Percentiles rank a stretch among this genome's conserved stretches.
Evolutionary conservation across 2,329 filamentous ascomycete species (phyloP).

Genomic region (Zymoseptoria tritici): DNA sequence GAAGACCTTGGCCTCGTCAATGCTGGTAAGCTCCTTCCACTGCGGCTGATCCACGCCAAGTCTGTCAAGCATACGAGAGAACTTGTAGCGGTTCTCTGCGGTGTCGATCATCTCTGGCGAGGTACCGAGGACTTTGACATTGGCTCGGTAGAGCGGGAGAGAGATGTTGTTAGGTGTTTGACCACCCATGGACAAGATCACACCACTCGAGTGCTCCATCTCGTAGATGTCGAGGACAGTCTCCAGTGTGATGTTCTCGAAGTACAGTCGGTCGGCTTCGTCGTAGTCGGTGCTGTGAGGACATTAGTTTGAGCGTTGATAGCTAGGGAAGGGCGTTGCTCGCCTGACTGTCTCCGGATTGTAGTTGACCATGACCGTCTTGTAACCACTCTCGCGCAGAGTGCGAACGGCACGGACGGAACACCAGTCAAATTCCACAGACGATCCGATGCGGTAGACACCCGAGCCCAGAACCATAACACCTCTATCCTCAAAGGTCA

Average conservation of each 20-base stretch:
- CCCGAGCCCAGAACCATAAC: slow-evolving; percentile 95
- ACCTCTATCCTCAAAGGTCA: slow-evolving; percentile 79
- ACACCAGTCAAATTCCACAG: slow-evolving; percentile 99
- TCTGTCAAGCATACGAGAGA: slow-evolving; percentile 92
- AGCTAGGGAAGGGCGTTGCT: background rate
- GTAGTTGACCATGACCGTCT: slow-evolving; percentile 88
- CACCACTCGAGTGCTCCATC: slow-evolving; percentile 71
- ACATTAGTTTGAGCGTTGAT: background rate
- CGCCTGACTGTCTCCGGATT: slow-evolving; percentile 2
- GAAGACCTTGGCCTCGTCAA: slow-evolving; percentile 81
- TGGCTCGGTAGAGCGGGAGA: slow-evolving; percentile 75
- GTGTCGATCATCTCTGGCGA: slow-evolving; percentile 98
- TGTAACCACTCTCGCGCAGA: slow-evolving; percentile 71
- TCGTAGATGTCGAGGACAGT: slow-evolving; percentile 90
- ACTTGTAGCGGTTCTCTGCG: slow-evolving; percentile 97
- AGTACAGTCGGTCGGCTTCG: slow-evolving; percentile 89
- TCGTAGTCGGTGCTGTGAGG: slow-evolving; percentile 60
- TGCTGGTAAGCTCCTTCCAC: slow-evolving; percentile 96
- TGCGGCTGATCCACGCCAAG: slow-evolving; percentile 93
- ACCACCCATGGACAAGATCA: slow-evolving; percentile 92
- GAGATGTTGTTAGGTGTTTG: slow-evolving; percentile 98
- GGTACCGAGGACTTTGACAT: slow-evolving; percentile 88
- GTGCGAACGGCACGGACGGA: slow-evolving; percentile 91
- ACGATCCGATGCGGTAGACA: slow-evolving; percentile 94
- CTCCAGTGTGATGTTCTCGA: slow-evolving; percentile 89